These are phyloP conservation scores for Aspergillus mulundensis DNA, from an alignment of 495 filamentous ascomycete genomes.

Conservation along the genomic window DNA sequence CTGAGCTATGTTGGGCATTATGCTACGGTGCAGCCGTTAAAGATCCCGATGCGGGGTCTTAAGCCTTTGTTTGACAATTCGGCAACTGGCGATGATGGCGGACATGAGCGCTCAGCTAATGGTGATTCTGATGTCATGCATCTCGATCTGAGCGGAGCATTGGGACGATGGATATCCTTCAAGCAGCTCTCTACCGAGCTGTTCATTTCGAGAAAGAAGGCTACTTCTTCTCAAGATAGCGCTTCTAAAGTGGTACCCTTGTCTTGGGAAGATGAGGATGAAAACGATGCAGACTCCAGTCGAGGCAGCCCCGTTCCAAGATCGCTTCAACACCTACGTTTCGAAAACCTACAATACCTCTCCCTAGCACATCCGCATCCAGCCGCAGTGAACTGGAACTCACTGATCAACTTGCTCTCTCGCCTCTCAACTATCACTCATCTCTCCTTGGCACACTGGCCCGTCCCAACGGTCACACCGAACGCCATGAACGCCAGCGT, in stretches of 20 bases:
- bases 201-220: constrained; percentile 26
- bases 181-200: constrained; percentile 55
- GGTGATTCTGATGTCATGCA: constrained; percentile 51
- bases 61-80: constrained; percentile 26
- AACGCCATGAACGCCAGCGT: constrained; percentile 48
- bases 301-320: constrained; percentile 27
- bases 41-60: constrained; percentile 26
- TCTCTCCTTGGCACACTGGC: constrained; percentile 77
- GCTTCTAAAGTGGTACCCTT: constrained; percentile 23
- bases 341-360: constrained; percentile 48
- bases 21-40: constrained; percentile 30
- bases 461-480: constrained; percentile 63
- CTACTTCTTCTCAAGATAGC: constrained; percentile 9
- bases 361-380: constrained; percentile 46
- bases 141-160: constrained; percentile 60
- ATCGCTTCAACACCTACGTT: constrained; percentile 40
- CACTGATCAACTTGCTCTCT: constrained; percentile 58
- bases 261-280: constrained; percentile 35
- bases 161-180: constrained; percentile 56
- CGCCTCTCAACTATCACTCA: constrained; percentile 66
- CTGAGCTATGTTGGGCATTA: constrained; percentile 61
- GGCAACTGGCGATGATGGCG: constrained; percentile 6
- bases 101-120: constrained; percentile 19
- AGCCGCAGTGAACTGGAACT: constrained; percentile 56
- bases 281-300: constrained; percentile 36